These are phyloP conservation scores for Meira nashicola DNA, from an alignment of 1,284 basidiomycete species.

Conservation along the genomic window DNA sequence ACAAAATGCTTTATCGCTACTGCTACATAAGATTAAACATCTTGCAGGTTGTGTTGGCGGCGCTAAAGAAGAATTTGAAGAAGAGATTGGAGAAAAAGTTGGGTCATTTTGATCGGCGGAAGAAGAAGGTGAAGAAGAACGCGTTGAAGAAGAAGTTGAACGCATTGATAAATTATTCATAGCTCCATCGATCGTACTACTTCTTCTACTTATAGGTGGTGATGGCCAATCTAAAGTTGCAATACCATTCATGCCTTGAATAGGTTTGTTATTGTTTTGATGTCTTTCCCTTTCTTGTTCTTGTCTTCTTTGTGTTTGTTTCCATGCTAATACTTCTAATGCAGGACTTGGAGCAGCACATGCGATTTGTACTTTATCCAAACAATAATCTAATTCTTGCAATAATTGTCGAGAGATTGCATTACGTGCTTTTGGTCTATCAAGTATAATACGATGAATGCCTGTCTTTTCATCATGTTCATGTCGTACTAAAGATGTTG, in stretches of 20 bases:
- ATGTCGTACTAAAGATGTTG: too few relatives aligned
- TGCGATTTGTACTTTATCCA: neutral
- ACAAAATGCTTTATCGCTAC: conserved; percentile 57
- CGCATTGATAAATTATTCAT: neutral
- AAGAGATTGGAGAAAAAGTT: neutral
- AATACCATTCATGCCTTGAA: neutral
- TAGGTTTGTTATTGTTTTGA: too few relatives aligned
- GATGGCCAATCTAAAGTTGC: neutral
- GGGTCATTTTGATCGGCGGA: neutral
- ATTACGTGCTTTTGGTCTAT: conserved; percentile 79
- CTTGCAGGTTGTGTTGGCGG: conserved; percentile 3
- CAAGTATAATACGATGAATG: conserved; percentile 56
- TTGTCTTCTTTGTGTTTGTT: too few relatives aligned
- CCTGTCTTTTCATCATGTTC: neutral
- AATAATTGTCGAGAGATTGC: conserved; percentile 75
- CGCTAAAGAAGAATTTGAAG: conserved; percentile 9
- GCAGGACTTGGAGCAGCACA: neutral
- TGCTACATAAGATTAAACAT: conserved; percentile 25
- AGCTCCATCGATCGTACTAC: neutral
- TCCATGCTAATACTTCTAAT: too few relatives aligned
- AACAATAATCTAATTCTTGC: conserved; percentile 64
- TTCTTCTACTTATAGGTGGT: neutral
- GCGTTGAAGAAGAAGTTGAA: neutral
- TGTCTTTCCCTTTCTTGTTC: neutral
- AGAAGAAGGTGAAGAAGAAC: neutral